A percentile compares a stretch with the other conserved stretches of the same genome.
phyloP scores from a whole-genome alignment of 169 alveolate species.

The Eimeria mitis region DNA sequence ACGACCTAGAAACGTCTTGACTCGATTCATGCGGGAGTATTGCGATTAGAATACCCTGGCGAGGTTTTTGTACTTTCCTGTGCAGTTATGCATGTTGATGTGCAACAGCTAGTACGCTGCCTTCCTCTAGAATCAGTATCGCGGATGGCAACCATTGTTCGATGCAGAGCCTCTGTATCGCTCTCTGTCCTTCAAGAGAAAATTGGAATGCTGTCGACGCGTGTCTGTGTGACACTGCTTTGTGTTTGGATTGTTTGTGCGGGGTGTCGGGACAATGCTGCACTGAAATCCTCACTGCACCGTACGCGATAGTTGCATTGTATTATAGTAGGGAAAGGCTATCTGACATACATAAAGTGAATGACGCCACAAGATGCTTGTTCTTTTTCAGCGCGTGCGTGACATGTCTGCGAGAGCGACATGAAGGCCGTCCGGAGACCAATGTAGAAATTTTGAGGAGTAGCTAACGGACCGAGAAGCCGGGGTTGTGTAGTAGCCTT shows the following conservation, averaged over 20 bases:
- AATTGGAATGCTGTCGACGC: too few species aligned
- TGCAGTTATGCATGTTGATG: too few species aligned
- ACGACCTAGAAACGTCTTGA: not conserved
- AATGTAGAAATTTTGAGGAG: not conserved
- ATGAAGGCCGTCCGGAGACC: not conserved
- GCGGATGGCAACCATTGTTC: not conserved
- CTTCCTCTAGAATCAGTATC: not conserved
- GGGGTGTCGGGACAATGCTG: not conserved
- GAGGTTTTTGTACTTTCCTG: not conserved
- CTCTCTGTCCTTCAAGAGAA: too few species aligned
- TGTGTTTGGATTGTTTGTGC: not conserved
- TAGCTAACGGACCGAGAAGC: not conserved
- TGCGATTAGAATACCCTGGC: not conserved
- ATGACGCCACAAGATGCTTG: not conserved
- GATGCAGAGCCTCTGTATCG: not conserved
- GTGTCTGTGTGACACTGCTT: not conserved
- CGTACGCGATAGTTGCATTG: not conserved
- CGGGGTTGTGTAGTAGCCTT: not conserved
- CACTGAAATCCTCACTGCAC: not conserved
- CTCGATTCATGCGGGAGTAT: not conserved
- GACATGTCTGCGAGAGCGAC: not conserved
- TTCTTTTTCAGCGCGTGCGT: not conserved
- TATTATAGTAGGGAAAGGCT: not conserved
- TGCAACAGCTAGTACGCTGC: not conserved
- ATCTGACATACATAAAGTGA: not conserved